A percentile compares a stretch with the other conserved stretches of the same genome.
These are phyloP conservation scores for Centaurea solstitialis DNA, from an alignment of 129 eudicot genomes.

Conservation along the genomic window DNA sequence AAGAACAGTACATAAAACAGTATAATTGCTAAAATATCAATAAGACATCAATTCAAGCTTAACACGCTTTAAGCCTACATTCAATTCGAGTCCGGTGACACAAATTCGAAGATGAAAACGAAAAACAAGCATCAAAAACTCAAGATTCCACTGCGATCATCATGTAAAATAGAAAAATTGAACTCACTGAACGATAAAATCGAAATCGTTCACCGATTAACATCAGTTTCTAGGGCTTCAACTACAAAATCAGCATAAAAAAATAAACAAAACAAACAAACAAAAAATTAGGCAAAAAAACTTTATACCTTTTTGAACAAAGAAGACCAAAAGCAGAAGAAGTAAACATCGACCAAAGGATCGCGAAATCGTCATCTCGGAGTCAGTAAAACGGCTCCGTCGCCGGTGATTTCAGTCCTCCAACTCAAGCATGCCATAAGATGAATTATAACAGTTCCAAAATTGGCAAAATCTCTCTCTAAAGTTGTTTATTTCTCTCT, in stretches of 20 bases:
- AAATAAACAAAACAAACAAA: neutral
- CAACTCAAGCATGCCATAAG: slow-evolving; percentile 45
- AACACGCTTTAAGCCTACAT: neutral
- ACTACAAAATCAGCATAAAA: neutral
- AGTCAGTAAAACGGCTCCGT: slow-evolving; percentile 8
- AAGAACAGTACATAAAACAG: neutral
- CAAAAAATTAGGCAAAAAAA: neutral
- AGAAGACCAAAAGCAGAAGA: slow-evolving; percentile 32
- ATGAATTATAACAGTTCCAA: slow-evolving; percentile 7
- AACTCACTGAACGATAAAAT: neutral
- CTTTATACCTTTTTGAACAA: slow-evolving; percentile 41
- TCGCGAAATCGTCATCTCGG: slow-evolving; percentile 37
- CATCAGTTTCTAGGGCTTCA: neutral
- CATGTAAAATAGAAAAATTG: neutral
- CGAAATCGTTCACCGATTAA: neutral
- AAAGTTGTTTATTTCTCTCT: neutral
- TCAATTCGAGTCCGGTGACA: slow-evolving; percentile 5
- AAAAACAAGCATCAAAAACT: neutral
- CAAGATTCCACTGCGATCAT: slow-evolving; percentile 5
- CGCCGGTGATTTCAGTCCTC: neutral
- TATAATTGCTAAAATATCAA: neutral
- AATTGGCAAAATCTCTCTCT: slow-evolving; percentile 15
- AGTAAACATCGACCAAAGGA: slow-evolving; percentile 9
- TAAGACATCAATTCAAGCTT: slow-evolving; percentile 8
- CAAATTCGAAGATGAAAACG: neutral